Percentiles rank a stretch among this genome's conserved stretches.
These are phyloP conservation scores for Pseudognaphalium luteoalbum DNA, from an alignment of 129 eudicot genomes.

Conservation along the genomic window DNA sequence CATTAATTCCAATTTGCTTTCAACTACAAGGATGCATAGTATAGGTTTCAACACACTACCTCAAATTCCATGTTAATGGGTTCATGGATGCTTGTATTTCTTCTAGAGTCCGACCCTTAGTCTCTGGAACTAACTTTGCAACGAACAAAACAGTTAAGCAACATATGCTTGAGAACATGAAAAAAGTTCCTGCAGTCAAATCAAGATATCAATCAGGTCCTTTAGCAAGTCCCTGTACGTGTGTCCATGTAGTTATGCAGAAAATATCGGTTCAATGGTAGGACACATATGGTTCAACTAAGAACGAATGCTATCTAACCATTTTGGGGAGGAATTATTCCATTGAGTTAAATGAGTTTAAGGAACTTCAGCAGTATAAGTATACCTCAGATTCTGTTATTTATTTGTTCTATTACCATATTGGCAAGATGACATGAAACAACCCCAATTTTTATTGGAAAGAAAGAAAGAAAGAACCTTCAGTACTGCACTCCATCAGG, in stretches of 20 bases:
- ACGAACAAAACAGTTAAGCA: constrained; percentile 61
- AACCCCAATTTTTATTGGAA: background rate
- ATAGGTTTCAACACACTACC: too few species aligned
- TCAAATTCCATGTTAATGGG: constrained; percentile 12
- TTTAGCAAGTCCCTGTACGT: background rate
- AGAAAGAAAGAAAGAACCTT: constrained; percentile 51
- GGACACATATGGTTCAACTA: background rate
- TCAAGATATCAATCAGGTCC: background rate
- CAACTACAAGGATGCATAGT: too few species aligned
- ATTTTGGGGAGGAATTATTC: background rate
- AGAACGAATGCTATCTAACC: background rate
- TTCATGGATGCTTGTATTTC: constrained; percentile 59
- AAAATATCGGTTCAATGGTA: background rate
- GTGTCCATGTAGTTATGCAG: background rate
- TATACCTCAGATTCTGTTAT: too few species aligned
- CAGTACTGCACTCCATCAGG: constrained; percentile 65
- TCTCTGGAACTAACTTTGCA: constrained; percentile 61
- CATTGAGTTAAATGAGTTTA: background rate
- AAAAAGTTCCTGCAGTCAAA: constrained; percentile 64
- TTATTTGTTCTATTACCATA: background rate
- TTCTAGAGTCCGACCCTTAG: constrained; percentile 66
- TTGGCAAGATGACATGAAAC: background rate
- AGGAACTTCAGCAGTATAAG: background rate
- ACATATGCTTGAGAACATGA: constrained; percentile 52
- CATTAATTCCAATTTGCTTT: too few species aligned